Base-by-base conservation (phyloP, 2,329 filamentous ascomycete species). In the Phaeosphaeria sp. region DNA sequence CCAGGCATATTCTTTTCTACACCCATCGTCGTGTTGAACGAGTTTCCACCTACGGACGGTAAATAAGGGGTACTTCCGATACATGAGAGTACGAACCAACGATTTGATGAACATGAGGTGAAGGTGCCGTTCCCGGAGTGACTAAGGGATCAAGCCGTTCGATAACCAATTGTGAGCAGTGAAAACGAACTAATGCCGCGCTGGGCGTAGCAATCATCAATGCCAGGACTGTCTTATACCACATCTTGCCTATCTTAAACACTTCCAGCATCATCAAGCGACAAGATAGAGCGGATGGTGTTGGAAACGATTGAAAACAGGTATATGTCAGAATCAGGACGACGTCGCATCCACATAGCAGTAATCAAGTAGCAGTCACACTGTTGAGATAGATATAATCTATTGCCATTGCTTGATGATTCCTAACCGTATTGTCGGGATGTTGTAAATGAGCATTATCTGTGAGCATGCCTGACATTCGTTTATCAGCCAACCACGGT, bases 41-140 rank as follows among this genome's bases (percentile, higher is more conserved):
- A 60, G 46, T 68, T 46, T 60, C 59, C 66, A 48, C n/a, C n/a
- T 41, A 43, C 36, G 22, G 56, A 21, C 46, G 27, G 55, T 54
- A 58, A 46, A 3, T 51, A 7, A 33, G 17, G 33, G 30, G 20
- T 18, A 7, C 50, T 18, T 21, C 23, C 4, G 15, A 50, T 30
- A 2, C 11, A 17, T 33, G 36, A 15, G 23, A 46, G 13, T 33
- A 58, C 64, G 25, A 41, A 68, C 63, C 61, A 21, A 69, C 66
- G 30, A 69, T 69, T 36, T 69, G 66, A 52, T 69, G 66, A 7
- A 69, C 64, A 58, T 69, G 66, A 27, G 63, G 27, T n/a, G 65
- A 67, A 33, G 66, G 66, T 50, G 52, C 51, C 17, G 49, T 25
- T 7, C 66, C 66, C 13, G 66, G 66, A 17, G 58, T 51, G 4